Evolutionary conservation across 495 filamentous ascomycete genomes (phyloP), one percentile per base, ranked within the genome.

Genomic region (Podospora anserina): DNA sequence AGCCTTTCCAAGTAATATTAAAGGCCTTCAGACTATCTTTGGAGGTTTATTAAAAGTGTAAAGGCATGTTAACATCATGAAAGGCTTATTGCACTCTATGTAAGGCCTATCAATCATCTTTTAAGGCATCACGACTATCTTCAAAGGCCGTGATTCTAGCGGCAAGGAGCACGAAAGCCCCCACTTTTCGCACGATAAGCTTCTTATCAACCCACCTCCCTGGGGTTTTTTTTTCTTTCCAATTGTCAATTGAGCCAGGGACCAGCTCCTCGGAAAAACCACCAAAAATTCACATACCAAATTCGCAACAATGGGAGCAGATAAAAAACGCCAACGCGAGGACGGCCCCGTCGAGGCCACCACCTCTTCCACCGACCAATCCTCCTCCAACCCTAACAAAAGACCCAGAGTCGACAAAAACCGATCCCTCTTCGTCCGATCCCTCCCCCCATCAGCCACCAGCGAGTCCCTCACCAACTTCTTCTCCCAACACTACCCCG

Each of bases 401-500:
- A 83, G 83, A 68, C 72, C 80, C 23, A 76, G 80, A 61, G 74
- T 81, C 61, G 82, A 83, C 28, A 79, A 79, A 63, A 82, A 88
- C 65, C 83, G 89, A 63, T 91, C 92, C 13, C 87, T 99, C 69
- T 99, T 98, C 82, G 89, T 99, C 70, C 90, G 93, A 72, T 93
- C 91, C 34, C 86, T 99, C 54, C 88, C 93, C 7, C 82, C 88
- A 55, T 86, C 83, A 23, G 87, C 88, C 18, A 97, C 96, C n/a
- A 89, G 88, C 74, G 93, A 97, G 68, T 83, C 82, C 56, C 85
- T 99, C 39, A 89, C 92, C 57, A 88, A 91, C 68, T 88, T 90
- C 79, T 99, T 99, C 80, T 99, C 95, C 4, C 88, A 97, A 78
- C 88, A 90, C 65, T 97, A 92, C 75, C 92, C 96, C 26, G 85